phyloP scores from a whole-genome alignment of 2,329 filamentous ascomycete genomes.

The Escovopsis sp. region DNA sequence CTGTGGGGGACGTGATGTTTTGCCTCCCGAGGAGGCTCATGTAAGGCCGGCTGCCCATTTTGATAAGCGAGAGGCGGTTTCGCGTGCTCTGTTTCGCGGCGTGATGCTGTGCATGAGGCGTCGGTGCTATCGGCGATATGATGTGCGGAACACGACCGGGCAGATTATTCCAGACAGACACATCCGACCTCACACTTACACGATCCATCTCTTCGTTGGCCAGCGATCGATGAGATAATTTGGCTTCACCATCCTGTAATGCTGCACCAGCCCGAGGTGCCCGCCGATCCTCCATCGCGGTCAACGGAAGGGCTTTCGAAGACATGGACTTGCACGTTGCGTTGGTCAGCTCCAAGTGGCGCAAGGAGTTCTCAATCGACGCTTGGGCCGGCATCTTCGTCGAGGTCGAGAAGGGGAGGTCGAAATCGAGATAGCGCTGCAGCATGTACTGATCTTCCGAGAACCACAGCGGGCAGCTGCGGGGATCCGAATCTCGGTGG shows the following conservation, averaged over 20 bases:
- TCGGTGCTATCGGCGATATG: slow-evolving; percentile 2
- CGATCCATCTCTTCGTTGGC: slow-evolving; percentile 4
- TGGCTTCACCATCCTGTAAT: no score
- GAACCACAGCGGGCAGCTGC: no score
- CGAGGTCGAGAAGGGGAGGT: slow-evolving; percentile 1
- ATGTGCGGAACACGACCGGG: slow-evolving; percentile 5
- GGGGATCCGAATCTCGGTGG: no score
- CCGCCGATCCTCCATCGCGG: neutral
- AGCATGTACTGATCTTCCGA: slow-evolving; percentile 5
- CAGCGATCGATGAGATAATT: neutral
- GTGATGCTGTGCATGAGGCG: slow-evolving; percentile 2
- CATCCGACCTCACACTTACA: slow-evolving; percentile 9
- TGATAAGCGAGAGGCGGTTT: no score
- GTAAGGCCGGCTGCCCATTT: no score
- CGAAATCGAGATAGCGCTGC: slow-evolving; percentile 5
- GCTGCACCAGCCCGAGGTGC: neutral
- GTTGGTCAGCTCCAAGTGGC: neutral
- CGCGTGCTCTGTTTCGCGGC: neutral
- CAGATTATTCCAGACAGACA: slow-evolving; percentile 10
- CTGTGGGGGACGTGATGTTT: no score
- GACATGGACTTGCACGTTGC: neutral
- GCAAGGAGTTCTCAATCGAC: neutral
- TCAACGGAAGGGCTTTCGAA: neutral
- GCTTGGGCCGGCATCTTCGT: neutral
- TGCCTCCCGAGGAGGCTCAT: no score